Evolutionary conservation across 768 basidiomycete genomes (phyloP).

Genomic region (Paxillus ammoniavirescens): DNA sequence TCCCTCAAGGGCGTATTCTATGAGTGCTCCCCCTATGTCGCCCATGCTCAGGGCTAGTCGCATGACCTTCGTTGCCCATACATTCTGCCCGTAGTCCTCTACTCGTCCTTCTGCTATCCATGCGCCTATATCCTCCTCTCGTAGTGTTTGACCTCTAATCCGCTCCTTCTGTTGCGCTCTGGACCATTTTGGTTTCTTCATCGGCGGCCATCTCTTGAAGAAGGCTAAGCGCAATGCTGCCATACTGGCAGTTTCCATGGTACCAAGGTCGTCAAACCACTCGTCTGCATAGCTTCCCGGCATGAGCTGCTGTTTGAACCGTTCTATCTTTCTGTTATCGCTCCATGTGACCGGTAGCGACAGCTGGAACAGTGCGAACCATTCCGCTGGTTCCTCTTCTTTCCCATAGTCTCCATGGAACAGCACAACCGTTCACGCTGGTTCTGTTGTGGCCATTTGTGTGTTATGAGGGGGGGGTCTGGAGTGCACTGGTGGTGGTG

Average conservation of each 20-base stretch:
- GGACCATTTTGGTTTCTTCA: not conserved
- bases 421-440: not conserved
- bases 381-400: not conserved
- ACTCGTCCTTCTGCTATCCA: not conserved
- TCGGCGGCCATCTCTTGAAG: not conserved
- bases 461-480: no score
- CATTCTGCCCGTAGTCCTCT: not conserved
- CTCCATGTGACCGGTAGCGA: not conserved
- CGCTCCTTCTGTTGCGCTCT: not conserved
- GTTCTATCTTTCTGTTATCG: not conserved
- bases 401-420: not conserved
- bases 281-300: not conserved
- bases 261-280: not conserved
- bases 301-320: not conserved
- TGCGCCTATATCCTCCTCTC: not conserved
- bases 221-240: no score
- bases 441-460: no score
- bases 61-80: not conserved
- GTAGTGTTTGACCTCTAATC: not conserved
- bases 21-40: not conserved
- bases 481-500: no score
- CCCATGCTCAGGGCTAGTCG: not conserved
- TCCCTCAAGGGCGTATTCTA: not conserved
- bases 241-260: no score
- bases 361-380: not conserved